Evolutionary conservation across 2,329 filamentous ascomycete genomes (phyloP), one percentile per base, ranked within the genome.

Genomic region (Colletotrichum trifolii): DNA sequence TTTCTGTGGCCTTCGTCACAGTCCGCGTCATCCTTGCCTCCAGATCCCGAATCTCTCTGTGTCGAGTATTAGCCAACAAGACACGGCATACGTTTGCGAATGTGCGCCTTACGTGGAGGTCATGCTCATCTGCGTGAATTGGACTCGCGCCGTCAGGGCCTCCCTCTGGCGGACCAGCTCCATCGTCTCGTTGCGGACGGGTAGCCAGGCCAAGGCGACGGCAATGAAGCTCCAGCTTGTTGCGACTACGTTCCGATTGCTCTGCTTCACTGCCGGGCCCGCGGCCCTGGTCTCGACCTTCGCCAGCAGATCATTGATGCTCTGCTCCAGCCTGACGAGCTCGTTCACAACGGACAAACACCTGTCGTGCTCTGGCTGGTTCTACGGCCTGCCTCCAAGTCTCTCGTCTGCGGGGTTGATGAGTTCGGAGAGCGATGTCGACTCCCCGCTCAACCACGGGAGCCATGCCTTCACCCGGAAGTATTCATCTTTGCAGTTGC

Each of bases 391-490:
- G 17, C 52, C 55, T 8, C 52, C 57, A 8, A 58, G 33, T 17
- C 58, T 60, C 15, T 66, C 53, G 34, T 67, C 69, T 6, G 68
- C 69, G 34, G 71, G 74, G 15, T 71, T 71, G 38, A 82, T 71
- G 1, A 83, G 77, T 56, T 82, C 78, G 3, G 76, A 71, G 12
- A 84, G 76, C 78, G 79, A 84, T 6, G 75, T 73, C 3, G 78
- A 81, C 71, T 83, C 81, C 0, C 80, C 83, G 69, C 83, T 84
- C 71, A 79, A 84, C 81, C 81, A 83, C 8, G 75, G 79, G 7
- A 83, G 73, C 4, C 77, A 79, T 2, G 78, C 76, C 66, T 84
- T 83, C 60, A 83, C 79, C 40, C 77, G 77, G 65, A 83, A 81
- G 60, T 82, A 83, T 70, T 84, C 82, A 9, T 75, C 74, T 62